A percentile compares a stretch with the other conserved stretches of the same genome.
These are phyloP conservation scores for Cercophora samala DNA, from an alignment of 495 filamentous ascomycete species.

Conservation along the genomic window DNA sequence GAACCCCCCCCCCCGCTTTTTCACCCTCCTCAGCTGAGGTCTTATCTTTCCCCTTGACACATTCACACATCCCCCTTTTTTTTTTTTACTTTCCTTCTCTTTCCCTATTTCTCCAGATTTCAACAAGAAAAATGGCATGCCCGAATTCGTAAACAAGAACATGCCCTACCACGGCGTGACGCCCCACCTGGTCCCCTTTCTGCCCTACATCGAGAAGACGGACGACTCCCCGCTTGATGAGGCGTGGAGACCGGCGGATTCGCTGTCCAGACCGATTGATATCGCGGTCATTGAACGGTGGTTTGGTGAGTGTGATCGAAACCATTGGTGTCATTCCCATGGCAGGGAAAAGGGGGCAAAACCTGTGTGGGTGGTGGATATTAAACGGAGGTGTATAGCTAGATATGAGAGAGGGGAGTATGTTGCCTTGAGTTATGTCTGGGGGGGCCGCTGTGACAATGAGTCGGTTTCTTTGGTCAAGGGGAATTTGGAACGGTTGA, in stretches of 20 bases:
- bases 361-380: slow-evolving; percentile 21
- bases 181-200: slow-evolving; percentile 16
- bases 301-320: slow-evolving; percentile 19
- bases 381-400: slow-evolving; percentile 18
- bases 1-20: neutral
- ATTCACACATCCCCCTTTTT: too few relatives aligned
- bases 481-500: slow-evolving; percentile 7
- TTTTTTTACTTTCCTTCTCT: neutral
- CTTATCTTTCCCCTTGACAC: neutral
- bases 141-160: neutral
- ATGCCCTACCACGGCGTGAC: slow-evolving; percentile 22
- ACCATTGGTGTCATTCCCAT: slow-evolving; percentile 17
- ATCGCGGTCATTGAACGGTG: slow-evolving; percentile 10
- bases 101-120: neutral
- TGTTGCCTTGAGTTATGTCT: slow-evolving; percentile 29
- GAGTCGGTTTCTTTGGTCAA: slow-evolving; percentile 9
- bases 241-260: slow-evolving; percentile 13
- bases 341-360: neutral
- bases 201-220: slow-evolving; percentile 25
- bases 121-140: neutral
- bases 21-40: neutral
- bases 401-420: slow-evolving; percentile 7
- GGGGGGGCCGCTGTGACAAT: slow-evolving; percentile 17
- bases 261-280: slow-evolving; percentile 15
- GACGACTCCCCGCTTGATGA: neutral